Base-by-base conservation (phyloP, 441 rosid species). In the Sinapis alba region DNA sequence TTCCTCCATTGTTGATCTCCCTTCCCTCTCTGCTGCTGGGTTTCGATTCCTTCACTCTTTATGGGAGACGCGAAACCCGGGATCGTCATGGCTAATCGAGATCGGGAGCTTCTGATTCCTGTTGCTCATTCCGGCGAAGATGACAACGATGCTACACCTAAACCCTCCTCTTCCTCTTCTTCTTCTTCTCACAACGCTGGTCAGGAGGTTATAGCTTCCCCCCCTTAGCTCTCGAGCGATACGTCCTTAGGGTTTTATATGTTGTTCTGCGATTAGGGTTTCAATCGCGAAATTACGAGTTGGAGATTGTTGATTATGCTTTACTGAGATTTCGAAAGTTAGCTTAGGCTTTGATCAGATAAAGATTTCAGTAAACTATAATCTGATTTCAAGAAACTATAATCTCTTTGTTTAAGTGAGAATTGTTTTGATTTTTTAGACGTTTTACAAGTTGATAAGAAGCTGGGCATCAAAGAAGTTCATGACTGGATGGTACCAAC, bases 391-490 rank as follows among this genome's bases (percentile, higher is more conserved):
- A 21, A 24, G 60, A 10, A 68, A 28, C 10, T 23, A 7, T 34
- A 6, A 13, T 60, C 2, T 41, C 73, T 6, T 2, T 26, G 1
- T n/a, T 12, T 73, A 23, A 72, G 69, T 28, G n/a, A 69, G 18
- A 71, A 38, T 36, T 80, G 15, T 50, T 47, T 60, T 21, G 2
- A 13, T 69, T 2, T 86, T 56, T 79, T 79, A 96, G 99, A 94
- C 98, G 1, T 91, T 92, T 82, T 86, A 81, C 89, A 93, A 89
- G 80, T 89, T 96, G 71, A 71, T 90, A 65, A 80, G 93, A 82
- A 96, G 98, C 86, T 96, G 99, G 98, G 94, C 98, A 61, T 93
- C 97, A 2, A 96, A 96, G 76, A 96, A 96, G 87, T 93, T 96
- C 85, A 89, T 96, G 96, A 93, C 98, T 27, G 98, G 99, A 86